Conservation (phyloP, 768 basidiomycete genomes). For the Filobasidium wieringae region DNA sequence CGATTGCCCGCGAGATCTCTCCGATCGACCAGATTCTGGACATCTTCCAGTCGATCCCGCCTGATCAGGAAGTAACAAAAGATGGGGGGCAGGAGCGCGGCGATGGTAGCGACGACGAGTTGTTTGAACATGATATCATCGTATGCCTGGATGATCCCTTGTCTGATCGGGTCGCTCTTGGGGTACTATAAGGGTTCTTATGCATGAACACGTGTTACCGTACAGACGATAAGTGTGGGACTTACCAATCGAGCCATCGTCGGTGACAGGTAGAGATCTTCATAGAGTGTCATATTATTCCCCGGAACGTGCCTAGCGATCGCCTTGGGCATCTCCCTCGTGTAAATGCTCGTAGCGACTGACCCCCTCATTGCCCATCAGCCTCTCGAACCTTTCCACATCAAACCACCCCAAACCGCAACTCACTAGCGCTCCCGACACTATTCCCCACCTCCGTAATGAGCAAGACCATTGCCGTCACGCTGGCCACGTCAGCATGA, state of each 20-base stretch:
- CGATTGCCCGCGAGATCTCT: conserved; percentile 30
- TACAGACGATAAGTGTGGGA: not conserved
- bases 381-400: not conserved
- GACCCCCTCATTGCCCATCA: conserved; percentile 14
- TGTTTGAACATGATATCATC: conserved; percentile 40
- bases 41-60: conserved; percentile 56
- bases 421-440: conserved; percentile 49
- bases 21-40: conserved; percentile 58
- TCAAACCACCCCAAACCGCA: not conserved
- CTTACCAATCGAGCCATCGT: not conserved
- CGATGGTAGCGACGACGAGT: conserved; percentile 45
- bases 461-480: conserved; percentile 56
- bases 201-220: not conserved
- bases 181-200: conserved; percentile 32
- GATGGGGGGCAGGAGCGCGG: conserved; percentile 51
- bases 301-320: conserved; percentile 50
- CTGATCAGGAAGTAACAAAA: conserved; percentile 52
- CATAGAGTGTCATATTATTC: conserved; percentile 26
- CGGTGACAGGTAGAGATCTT: conserved; percentile 9
- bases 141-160: conserved; percentile 49
- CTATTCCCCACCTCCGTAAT: conserved; percentile 59
- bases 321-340: conserved; percentile 53
- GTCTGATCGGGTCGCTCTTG: conserved; percentile 49
- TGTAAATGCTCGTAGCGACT: conserved; percentile 54
- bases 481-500: conserved; percentile 55